Percentiles rank a stretch among this genome's conserved stretches.
Evolutionary conservation across 2,329 filamentous ascomycete species (phyloP).

Genomic region (Aspergillus bombycis): DNA sequence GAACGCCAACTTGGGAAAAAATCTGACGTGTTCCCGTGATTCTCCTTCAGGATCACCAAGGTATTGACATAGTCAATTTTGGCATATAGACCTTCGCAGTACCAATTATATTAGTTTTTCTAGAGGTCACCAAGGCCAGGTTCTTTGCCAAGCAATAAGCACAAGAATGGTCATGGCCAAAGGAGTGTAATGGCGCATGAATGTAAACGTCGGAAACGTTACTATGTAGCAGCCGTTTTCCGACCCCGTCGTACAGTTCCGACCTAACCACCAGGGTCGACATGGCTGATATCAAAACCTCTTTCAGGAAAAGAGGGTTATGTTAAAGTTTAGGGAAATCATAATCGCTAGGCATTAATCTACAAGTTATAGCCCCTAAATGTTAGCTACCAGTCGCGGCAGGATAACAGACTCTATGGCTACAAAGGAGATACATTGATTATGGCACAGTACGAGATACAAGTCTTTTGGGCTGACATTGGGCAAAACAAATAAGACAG

Average conservation of each 20-base stretch:
- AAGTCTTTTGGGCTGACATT: constrained; percentile 37
- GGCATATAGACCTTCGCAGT: neutral
- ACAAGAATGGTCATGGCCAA: neutral
- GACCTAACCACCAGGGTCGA: neutral
- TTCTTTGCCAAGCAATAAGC: neutral
- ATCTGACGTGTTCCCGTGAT: constrained; percentile 17
- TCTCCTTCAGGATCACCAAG: constrained; percentile 1
- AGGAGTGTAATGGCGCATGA: neutral
- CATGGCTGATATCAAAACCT: neutral
- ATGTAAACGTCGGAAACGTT: neutral
- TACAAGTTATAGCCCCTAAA: neutral
- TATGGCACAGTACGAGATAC: constrained; percentile 49
- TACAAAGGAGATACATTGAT: constrained; percentile 49
- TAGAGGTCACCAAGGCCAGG: neutral
- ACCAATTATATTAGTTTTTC: neutral
- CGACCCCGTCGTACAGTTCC: neutral
- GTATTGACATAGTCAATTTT: neutral
- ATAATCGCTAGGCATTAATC: neutral
- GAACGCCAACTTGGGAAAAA: constrained; percentile 10
- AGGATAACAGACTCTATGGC: constrained; percentile 36
- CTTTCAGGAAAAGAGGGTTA: neutral
- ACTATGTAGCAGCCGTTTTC: neutral
- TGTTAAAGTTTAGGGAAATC: neutral
- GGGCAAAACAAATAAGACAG: constrained; percentile 33
- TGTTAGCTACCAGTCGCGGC: constrained; percentile 7